Evolutionary conservation across 139 green algal genomes (phyloP), one percentile per base, ranked within the genome.

Genomic region (Penium margaritaceum): DNA sequence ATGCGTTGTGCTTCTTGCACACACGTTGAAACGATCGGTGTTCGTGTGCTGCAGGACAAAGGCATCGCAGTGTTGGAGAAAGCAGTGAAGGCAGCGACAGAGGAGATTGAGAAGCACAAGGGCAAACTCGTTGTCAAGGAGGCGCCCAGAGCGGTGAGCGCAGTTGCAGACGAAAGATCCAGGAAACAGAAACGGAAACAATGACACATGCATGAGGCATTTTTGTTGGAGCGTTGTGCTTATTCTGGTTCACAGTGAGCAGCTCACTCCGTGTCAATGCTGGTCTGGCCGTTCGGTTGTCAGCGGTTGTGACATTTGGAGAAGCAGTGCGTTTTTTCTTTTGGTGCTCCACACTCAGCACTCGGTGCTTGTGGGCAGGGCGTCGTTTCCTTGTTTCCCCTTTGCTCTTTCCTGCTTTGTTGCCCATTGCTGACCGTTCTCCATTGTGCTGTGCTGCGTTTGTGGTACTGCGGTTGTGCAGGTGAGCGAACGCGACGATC

Each of bases 101-200:
- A 73, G 19, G 81, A 70, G 36, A 95, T 98, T 66, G 90, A 93
- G 46, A 78, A 35, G 19, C 77, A 78, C 39, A 90, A 92, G 75
- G 94, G 94, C 64, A 92, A 92, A 83, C 81, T 99, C 57, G 61
- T 88, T 29, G 85, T 97, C 24, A 97, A 97, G 85, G 91, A 96
- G 81, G 86, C 85, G 35, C 84, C 94, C 5, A 87, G 94, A n/a
- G 91, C 90, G 24, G 74, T 84, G 62, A 70, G 51, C 70, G 21
- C 79, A 67, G 34, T 94, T 98, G 67, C 90, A 92, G 51, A 76
- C 24, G 15, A 78, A 77, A 92, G 75, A 92, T 92, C 63, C 91
- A 91, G 84, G 80, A 98, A 54, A 58, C 88, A 27, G 85, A 97
- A 17, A 97, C 96, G 85, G 91, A 96, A 79, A 85, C 85, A 33